These are phyloP conservation scores for Penicillium bovifimosum DNA, from an alignment of 495 filamentous ascomycete species.

Conservation along the genomic window DNA sequence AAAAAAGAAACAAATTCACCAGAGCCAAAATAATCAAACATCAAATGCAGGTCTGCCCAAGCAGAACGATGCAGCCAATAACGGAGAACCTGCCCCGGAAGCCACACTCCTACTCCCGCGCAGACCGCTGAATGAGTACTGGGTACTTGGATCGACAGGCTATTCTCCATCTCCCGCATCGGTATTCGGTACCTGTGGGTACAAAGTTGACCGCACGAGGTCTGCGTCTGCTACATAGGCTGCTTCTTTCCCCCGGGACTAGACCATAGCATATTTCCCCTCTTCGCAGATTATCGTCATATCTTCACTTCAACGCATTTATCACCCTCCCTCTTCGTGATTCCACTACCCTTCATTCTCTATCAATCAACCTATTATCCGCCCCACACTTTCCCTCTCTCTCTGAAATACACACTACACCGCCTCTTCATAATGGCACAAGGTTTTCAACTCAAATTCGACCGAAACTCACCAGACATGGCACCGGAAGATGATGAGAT, in stretches of 20 bases:
- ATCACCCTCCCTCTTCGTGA: constrained; percentile 9
- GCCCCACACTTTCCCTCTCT: constrained; percentile 10
- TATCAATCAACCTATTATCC: constrained; percentile 14
- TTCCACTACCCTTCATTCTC: constrained; percentile 23
- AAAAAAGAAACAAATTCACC: not conserved
- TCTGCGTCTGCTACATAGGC: constrained; percentile 26
- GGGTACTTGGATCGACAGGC: constrained; percentile 13
- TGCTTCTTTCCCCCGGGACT: constrained; percentile 19
- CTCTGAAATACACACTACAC: constrained; percentile 10
- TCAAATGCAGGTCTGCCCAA: constrained; percentile 47
- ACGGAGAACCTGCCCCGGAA: constrained; percentile 13
- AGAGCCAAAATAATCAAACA: constrained; percentile 1
- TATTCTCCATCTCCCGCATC: constrained; percentile 5
- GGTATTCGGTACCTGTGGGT: constrained; percentile 10
- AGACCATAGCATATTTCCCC: constrained; percentile 7
- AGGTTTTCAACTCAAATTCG: constrained; percentile 52
- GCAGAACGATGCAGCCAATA: constrained; percentile 44
- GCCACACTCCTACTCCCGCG: constrained; percentile 26
- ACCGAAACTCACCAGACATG: constrained; percentile 58
- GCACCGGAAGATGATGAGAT: constrained; percentile 73
- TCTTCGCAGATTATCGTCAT: constrained; percentile 12
- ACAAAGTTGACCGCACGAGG: constrained; percentile 6
- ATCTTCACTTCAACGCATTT: constrained; percentile 23
- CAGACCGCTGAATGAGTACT: constrained; percentile 30
- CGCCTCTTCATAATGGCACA: constrained; percentile 39